Evolutionary conservation across 148 eudicot species (phyloP), one percentile per base, ranked within the genome.

Genomic region (Arctostaphylos glauca): DNA sequence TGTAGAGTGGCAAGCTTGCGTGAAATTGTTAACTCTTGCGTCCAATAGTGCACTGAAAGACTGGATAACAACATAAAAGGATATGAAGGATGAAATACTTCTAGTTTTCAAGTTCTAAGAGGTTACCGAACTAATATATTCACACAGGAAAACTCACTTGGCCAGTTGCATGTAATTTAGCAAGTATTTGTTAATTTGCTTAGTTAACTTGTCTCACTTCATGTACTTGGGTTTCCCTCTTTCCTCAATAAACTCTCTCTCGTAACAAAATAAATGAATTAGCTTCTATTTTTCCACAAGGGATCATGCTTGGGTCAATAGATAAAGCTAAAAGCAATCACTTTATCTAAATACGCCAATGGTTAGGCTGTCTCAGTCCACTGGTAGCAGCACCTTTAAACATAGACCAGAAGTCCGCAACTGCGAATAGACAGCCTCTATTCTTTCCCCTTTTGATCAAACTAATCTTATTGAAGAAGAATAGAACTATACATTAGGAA

Each of bases 401-500:
- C 4, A 21, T 38, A 38, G 53, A 48, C 38, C 15, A 74, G 79
- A 2, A 31, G 46, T 76, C 16, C 59, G 23, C n/a, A 44, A 25
- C 4, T 52, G 79, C 5, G 0, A 52, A 12, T 25, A 50, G 44
- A 25, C 59, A 50, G 25, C 9, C 3, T 18, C 12, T 78, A 59
- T 56, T 64, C 41, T 64, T 9, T 64, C 23, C 70, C 15, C 15
- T 12, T 78, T 49, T 41, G 38, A 23, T 31, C 53, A 18, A 49
- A 64, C 74, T 5, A 80, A n/a, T 41, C 64, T 64, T 64, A 43
- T 80, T 2, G 15, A 48, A 10, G 19, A 79, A 48, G 31, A 31
- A 52, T 50, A 25, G 16, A 62, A 56, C 19, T 60, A 21, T 31
- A 10, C 25, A 67, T 79, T 81, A 68, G 6, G 64, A 82, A 80